Base-by-base conservation (phyloP, 2,329 filamentous ascomycete genomes). In the Cordyceps sp. region DNA sequence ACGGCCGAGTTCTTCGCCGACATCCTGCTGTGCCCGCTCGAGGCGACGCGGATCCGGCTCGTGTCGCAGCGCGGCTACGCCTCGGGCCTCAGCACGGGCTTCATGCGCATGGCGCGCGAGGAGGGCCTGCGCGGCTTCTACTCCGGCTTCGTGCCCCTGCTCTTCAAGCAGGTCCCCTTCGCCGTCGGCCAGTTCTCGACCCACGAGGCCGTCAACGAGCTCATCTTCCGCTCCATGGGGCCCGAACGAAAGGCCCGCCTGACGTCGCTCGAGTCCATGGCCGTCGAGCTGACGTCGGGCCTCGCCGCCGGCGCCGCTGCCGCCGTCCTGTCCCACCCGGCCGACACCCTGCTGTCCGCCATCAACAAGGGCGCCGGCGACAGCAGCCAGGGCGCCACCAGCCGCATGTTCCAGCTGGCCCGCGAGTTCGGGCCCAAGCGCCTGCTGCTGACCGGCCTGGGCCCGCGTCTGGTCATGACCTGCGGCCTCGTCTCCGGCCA, bases 181-280 rank as follows among this genome's bases (percentile, higher is more conserved):
- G 92, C 85, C 43, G 84, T 93, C 60, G 75, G 83, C 54, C 92
- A 93, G 65, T 93, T 93, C 64, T 82, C 86, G 44, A 84, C 88
- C 34, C 90, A 83, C 66, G 85, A 93, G 63, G 88, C 82, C 48
- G 82, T 79, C 45, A 74, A 80, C 48, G 83, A 93, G 59, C 50
- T 68, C 43, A 71, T 86, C 55, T 93, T 74, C 65, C 62, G 66
- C 35, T 37, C 55, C 33, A 64, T 92, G 50, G 80, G 86, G 49
- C 63, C 59, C 12, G 62, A 67, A 44, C 55, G 57, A 36, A 90
- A 88, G 65, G 66, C 68, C 39, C 69, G 62, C 42, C 64, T 82
- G 45, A 77, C 76, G 37, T 66, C 72, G 43, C 65, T 76, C 42
- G 73, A 77, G 51, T 78, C 82, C 54, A 93, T 85, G 30, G 70